These are phyloP conservation scores for Polyplosphaeria fusca DNA, from an alignment of 495 filamentous ascomycete species.

Conservation along the genomic window DNA sequence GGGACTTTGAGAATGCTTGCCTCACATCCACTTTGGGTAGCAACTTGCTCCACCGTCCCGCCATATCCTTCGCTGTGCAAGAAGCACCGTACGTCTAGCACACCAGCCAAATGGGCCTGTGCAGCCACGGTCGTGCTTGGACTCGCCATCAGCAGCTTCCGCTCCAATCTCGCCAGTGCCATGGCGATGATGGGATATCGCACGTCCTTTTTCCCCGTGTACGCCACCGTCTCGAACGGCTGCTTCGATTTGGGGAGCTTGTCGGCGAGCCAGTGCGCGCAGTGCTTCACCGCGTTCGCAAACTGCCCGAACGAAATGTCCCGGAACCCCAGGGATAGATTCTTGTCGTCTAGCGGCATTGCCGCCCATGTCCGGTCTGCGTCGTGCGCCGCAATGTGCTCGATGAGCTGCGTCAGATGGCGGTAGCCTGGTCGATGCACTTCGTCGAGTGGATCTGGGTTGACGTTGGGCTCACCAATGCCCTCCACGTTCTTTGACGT, in stretches of 20 bases:
- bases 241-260: not conserved
- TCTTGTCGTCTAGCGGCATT: not conserved
- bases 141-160: not conserved
- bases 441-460: too few species aligned
- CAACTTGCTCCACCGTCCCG: not conserved
- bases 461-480: too few species aligned
- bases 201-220: constrained; percentile 1
- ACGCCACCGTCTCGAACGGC: constrained; percentile 6
- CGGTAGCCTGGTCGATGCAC: not conserved
- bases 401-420: not conserved
- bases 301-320: constrained; percentile 2
- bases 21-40: not conserved
- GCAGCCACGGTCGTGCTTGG: not conserved
- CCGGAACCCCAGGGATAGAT: not conserved
- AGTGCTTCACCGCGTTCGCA: constrained; percentile 2
- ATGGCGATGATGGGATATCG: constrained; percentile 6
- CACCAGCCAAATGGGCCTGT: not conserved
- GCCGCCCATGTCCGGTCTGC: not conserved
- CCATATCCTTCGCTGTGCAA: constrained; percentile 1
- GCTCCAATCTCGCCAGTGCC: constrained; percentile 2
- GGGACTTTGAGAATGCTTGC: not conserved
- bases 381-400: not conserved
- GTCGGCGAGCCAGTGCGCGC: not conserved
- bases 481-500: too few species aligned
- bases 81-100: not conserved